These are phyloP conservation scores for Mortierella antarctica DNA, from an alignment of 192 early-diverging fungal genomes.

Conservation along the genomic window DNA sequence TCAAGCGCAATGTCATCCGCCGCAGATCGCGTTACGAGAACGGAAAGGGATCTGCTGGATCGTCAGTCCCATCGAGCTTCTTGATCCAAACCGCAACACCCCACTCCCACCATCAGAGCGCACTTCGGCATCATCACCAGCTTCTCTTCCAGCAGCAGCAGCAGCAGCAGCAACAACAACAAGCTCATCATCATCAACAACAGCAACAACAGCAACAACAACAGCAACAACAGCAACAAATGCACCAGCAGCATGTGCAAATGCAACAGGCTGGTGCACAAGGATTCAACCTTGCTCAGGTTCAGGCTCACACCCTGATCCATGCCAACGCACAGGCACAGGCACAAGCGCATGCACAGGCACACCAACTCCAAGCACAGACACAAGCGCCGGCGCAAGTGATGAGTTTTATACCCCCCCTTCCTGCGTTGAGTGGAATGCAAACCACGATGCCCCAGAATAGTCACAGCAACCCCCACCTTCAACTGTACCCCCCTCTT, in stretches of 20 bases:
- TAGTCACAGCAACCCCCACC: conserved; percentile 4
- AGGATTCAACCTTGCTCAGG: background rate
- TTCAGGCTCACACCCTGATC: conserved; percentile 2
- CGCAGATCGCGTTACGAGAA: conserved; percentile 58
- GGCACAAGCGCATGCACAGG: conserved; percentile 4
- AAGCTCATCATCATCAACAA: background rate
- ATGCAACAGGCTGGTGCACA: conserved; percentile 1
- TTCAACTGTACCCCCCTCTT: background rate
- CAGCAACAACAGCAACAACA: conserved; percentile 1
- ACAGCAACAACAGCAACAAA: background rate
- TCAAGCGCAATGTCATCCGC: conserved; percentile 77
- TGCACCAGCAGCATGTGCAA: conserved; percentile 3
- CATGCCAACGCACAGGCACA: conserved; percentile 4
- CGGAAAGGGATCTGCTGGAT: background rate
- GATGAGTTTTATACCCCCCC: background rate
- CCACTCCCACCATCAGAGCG: background rate
- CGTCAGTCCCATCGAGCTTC: background rate
- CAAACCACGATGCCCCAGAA: background rate
- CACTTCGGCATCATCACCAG: too few species aligned
- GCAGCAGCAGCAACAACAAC: background rate
- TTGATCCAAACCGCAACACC: background rate
- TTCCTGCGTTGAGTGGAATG: background rate
- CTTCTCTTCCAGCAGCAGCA: background rate
- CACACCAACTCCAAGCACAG: conserved; percentile 2
- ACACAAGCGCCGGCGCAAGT: conserved; percentile 1